A percentile compares a stretch with the other conserved stretches of the same genome.
These are phyloP conservation scores for Uncinocarpus reesii DNA, from an alignment of 2,329 filamentous ascomycete genomes.

Conservation along the genomic window DNA sequence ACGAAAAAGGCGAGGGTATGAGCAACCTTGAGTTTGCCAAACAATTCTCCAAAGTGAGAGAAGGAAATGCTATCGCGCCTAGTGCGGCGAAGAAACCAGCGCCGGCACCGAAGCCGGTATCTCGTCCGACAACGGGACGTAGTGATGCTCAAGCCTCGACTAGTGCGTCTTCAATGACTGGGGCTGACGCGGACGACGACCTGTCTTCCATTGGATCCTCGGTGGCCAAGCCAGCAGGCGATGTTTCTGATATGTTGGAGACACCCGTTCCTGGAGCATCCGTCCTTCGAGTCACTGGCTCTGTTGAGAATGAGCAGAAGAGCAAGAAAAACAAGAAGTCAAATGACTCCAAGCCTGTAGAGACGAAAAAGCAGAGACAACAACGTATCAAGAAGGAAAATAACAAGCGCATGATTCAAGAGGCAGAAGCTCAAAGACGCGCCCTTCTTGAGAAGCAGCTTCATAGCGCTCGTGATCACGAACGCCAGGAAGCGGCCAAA, in stretches of 20 bases:
- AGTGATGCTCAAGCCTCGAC: slow-evolving; percentile 42
- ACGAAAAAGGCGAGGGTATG: slow-evolving; percentile 42
- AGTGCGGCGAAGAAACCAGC: slow-evolving; percentile 37
- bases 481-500: slow-evolving; percentile 61
- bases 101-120: slow-evolving; percentile 40
- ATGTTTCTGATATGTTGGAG: slow-evolving; percentile 89
- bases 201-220: slow-evolving; percentile 61
- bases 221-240: slow-evolving; percentile 45
- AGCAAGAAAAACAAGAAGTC: slow-evolving; percentile 54
- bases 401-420: slow-evolving; percentile 62
- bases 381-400: slow-evolving; percentile 81
- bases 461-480: slow-evolving; percentile 66
- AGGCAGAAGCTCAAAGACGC: slow-evolving; percentile 69
- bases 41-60: slow-evolving; percentile 59
- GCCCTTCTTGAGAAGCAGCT: slow-evolving; percentile 70
- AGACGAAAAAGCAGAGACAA: slow-evolving; percentile 93
- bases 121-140: slow-evolving; percentile 46
- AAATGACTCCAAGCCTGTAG: slow-evolving; percentile 53
- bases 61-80: slow-evolving; percentile 51
- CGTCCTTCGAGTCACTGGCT: slow-evolving; percentile 67
- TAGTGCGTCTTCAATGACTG: slow-evolving; percentile 58
- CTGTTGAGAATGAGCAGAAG: slow-evolving; percentile 42
- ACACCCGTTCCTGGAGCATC: slow-evolving; percentile 56
- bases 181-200: slow-evolving; percentile 71
- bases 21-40: slow-evolving; percentile 68